Base-by-base conservation (phyloP, 2,329 filamentous ascomycete species). In the Neopestalotiopsis rosae region DNA sequence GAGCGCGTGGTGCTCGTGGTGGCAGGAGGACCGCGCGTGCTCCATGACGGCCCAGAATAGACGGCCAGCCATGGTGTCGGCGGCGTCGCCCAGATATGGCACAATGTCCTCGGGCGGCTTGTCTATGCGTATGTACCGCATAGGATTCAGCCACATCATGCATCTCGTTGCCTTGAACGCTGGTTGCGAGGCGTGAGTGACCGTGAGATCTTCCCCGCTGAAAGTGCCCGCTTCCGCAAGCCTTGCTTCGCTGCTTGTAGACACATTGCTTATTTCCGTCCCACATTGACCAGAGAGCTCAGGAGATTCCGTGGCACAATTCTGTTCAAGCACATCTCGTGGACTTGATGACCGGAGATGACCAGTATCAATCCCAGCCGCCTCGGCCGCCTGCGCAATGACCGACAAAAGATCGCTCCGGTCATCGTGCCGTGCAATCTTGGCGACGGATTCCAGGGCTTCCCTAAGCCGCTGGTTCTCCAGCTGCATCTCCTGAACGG, bases 31-130 rank as follows among this genome's bases (percentile, higher is more conserved):
- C 42, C 72, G 67, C 30, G 74, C 59, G 63, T 76, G 72, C 40
- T 78, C 72, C 5, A 72, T 69, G 42, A 75, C 73, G 14, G 71
- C 69, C 75, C 74, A 77, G 65, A 75, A 77, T 7, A 78, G 63
- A 34, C 70, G 73, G 0, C 76, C 76, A 0, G 72, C 72, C 56
- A 78, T 74, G 1, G 74, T 78, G 28, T 70, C 70, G 42, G 67
- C 72, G 10, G 72, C 73, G n/a, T 66, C 65, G 6, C 77, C 76
- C 0, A 77, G 67, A 66, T 74, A 77, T 2, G 76, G 75, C 10
- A 75, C 49, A 2, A 77, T 72, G 30, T 72, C 70, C 3, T 34
- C 49, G 5, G 72, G 71, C 2, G 75, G 73, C 24, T 69, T 32
- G 17, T 67, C 66, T 24, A 72, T 69, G 5, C 68, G 69, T 24